Percentiles rank a stretch among this genome's conserved stretches.
These are phyloP conservation scores for Fusarium sp. DNA, from an alignment of 2,329 filamentous ascomycete genomes.

Conservation along the genomic window DNA sequence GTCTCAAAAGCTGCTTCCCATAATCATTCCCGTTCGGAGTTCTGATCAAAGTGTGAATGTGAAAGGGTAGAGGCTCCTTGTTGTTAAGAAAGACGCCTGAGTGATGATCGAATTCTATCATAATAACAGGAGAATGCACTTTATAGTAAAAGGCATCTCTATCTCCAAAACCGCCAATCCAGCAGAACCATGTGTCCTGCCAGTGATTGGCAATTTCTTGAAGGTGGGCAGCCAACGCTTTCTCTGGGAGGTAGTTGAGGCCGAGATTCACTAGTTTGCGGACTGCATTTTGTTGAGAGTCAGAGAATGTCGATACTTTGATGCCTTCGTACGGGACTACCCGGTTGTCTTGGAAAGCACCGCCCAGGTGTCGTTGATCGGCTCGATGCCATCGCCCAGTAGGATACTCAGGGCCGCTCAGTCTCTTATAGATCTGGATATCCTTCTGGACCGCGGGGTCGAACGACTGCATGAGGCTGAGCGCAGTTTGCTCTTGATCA, in stretches of 20 bases:
- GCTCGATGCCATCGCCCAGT: constrained; percentile 81
- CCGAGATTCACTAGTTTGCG: constrained; percentile 10
- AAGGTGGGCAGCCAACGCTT: constrained; percentile 55
- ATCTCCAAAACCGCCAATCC: constrained; percentile 79
- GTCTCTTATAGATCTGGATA: constrained; percentile 56
- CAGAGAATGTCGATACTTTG: constrained; percentile 52
- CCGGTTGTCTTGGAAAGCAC: constrained; percentile 82
- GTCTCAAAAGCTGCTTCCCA: constrained; percentile 62
- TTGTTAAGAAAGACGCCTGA: constrained; percentile 83
- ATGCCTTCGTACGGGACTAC: constrained; percentile 81
- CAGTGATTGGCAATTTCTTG: constrained; percentile 68
- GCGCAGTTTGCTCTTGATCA: constrained; percentile 72
- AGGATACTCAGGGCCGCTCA: constrained; percentile 76
- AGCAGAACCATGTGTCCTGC: constrained; percentile 80
- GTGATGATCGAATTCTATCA: constrained; percentile 84
- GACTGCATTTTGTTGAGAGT: constrained; percentile 12
- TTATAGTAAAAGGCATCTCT: constrained; percentile 82
- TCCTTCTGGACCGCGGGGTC: constrained; percentile 2
- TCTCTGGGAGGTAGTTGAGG: constrained; percentile 21
- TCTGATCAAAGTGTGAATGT: constrained; percentile 80
- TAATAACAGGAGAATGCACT: constrained; percentile 79
- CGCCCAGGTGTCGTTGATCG: constrained; percentile 82
- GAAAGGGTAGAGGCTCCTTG: constrained; percentile 79
- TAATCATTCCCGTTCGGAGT: constrained; percentile 84
- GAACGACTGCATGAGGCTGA: constrained; percentile 76